Evolutionary conservation across 2,329 filamentous ascomycete genomes (phyloP), one percentile per base, ranked within the genome.

Genomic region (Trichoderma gracile): DNA sequence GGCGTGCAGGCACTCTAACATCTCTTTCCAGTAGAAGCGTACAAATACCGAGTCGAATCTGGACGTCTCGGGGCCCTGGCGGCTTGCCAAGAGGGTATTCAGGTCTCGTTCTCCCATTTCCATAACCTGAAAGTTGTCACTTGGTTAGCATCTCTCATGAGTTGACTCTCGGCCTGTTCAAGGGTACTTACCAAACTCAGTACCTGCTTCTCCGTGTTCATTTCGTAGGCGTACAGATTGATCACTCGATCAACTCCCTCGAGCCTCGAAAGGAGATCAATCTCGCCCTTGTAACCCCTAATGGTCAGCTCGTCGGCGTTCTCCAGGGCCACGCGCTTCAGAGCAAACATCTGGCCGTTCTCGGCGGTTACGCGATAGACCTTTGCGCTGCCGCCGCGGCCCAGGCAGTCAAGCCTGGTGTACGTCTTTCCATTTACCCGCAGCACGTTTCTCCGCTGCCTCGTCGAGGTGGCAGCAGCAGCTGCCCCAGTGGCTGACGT

Each of bases 1-100:
- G 0, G 94, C 87, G 69, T 91, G 86, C 6, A 99, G 87, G 74
- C 95, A 98, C 76, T 97, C 93, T 19, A 99, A 88, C 95, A 99
- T 99, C 78, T 99, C 95, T 76, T 96, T 95, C 95, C 95, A 99
- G 81, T 97, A 97, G 78, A 91, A 96, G n/a, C 95, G 90, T 14
- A 95, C 92, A 75, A 98, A 97, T 60, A 90, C 91, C 1, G 92
- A 84, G 73, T 99, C 95, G 66, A 99, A 89, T 66, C 84, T 86
- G 45, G 91, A 86, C 61, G 90, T 86, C 66, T 93, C 89, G 0
- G 82, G 85, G 71, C 88, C 91, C 71, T 91, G 80, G 10, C 88
- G 87, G 68, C 88, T 85, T 42, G 88, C 89, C 68, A 99, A 84
- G 61, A 98, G 87, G 63, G 89, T 92, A 73, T 96, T 91, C 72